phyloP scores from a whole-genome alignment of 1,284 basidiomycete species.

The Coniophora puteana region DNA sequence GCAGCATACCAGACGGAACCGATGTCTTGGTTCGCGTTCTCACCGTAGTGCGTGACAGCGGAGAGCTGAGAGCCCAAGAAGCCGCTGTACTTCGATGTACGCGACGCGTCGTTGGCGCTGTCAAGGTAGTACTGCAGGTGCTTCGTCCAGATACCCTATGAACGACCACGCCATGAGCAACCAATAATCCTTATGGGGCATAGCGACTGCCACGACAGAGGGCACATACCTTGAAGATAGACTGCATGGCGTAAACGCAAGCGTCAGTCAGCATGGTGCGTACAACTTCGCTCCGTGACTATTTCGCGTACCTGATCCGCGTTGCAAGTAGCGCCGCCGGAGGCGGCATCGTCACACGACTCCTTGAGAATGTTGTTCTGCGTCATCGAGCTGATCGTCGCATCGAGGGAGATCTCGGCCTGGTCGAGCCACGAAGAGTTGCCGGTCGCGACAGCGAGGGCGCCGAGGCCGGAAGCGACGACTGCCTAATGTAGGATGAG shows the following conservation, averaged over 20 bases:
- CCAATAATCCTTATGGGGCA: no score
- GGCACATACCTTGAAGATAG: constrained; percentile 44
- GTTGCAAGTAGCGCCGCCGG: constrained; percentile 37
- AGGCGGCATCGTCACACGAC: constrained; percentile 44
- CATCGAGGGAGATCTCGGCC: constrained; percentile 50
- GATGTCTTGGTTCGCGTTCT: constrained; percentile 33
- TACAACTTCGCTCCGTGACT: neutral
- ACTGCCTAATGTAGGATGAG: constrained; percentile 33
- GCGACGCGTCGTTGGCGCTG: constrained; percentile 30
- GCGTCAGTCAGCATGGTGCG: neutral
- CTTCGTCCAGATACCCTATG: constrained; percentile 38
- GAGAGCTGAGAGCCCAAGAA: constrained; percentile 38
- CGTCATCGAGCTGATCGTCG: constrained; percentile 39
- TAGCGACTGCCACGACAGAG: no score
- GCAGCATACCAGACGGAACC: constrained; percentile 32
- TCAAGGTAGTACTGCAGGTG: constrained; percentile 42
- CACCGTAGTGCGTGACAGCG: constrained; percentile 37
- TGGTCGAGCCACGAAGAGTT: constrained; percentile 37
- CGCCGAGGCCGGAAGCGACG: constrained; percentile 46
- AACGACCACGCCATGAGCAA: no score
- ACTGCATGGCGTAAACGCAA: constrained; percentile 17
- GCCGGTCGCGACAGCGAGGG: constrained; percentile 37
- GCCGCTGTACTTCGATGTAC: constrained; percentile 33
- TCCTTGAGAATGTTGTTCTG: constrained; percentile 42
- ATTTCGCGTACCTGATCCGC: constrained; percentile 39